Conservation (phyloP, 2,329 filamentous ascomycete species). For the Apiospora phragmitis region DNA sequence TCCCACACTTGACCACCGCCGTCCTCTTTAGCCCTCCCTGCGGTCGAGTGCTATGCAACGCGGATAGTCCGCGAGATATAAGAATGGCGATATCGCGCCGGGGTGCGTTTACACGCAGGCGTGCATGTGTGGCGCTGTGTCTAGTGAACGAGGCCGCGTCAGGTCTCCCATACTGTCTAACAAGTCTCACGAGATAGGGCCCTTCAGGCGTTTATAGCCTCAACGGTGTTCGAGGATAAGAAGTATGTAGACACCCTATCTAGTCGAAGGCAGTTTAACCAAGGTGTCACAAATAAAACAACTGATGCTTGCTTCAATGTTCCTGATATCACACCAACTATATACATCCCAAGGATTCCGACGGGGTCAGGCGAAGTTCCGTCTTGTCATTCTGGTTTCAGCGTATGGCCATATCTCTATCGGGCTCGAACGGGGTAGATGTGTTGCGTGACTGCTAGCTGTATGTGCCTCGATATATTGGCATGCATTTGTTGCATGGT, state of each 20-base stretch:
- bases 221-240: background rate
- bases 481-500: background rate
- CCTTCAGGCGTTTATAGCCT: background rate
- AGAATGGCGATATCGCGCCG: background rate
- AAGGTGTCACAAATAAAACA: background rate
- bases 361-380: background rate
- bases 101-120: background rate
- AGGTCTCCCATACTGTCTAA: background rate
- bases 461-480: background rate
- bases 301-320: background rate
- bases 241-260: background rate
- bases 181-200: background rate
- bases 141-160: background rate
- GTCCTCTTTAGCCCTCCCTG: background rate
- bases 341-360: background rate
- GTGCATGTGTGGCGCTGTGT: background rate
- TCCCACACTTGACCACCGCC: background rate
- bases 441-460: background rate
- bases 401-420: background rate
- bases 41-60: background rate
- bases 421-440: background rate
- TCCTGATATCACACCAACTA: background rate
- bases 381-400: background rate
- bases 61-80: background rate
- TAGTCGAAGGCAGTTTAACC: background rate